Conservation (phyloP, 805 yeast species). For the Cyberlindnera lachancei region DNA sequence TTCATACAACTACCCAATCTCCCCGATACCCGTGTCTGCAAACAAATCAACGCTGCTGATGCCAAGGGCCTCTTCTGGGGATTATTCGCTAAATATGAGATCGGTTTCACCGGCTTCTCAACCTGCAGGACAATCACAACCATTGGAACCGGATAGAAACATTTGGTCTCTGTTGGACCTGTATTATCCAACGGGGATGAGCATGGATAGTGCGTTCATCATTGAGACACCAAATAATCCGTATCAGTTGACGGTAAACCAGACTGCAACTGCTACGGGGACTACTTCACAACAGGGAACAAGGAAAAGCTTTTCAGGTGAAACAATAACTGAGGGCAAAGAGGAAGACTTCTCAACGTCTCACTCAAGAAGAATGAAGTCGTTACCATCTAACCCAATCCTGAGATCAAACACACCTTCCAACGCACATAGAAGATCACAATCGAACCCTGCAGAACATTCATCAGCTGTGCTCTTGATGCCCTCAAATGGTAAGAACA, state of each 20-base stretch:
- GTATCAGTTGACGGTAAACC: slow-evolving; percentile 2
- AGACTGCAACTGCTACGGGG: neutral
- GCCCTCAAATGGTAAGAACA: slow-evolving; percentile 11
- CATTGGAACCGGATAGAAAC: slow-evolving; percentile 52
- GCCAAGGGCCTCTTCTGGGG: slow-evolving; percentile 9
- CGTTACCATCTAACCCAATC: slow-evolving; percentile 9
- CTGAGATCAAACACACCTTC: slow-evolving; percentile 9
- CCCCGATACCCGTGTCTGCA: slow-evolving; percentile 21
- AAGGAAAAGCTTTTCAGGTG: slow-evolving; percentile 13
- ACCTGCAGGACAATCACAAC: neutral
- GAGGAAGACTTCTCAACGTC: slow-evolving; percentile 14
- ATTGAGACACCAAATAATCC: slow-evolving; percentile 36
- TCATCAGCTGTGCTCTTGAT: slow-evolving; percentile 19
- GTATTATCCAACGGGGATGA: slow-evolving; percentile 63
- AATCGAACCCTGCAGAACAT: slow-evolving; percentile 21
- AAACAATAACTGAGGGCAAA: slow-evolving; percentile 18
- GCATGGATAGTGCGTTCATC: slow-evolving; percentile 54
- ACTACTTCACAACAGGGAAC: neutral
- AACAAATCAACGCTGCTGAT: slow-evolving; percentile 12
- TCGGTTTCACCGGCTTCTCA: slow-evolving; percentile 13
- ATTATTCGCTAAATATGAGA: slow-evolving; percentile 4
- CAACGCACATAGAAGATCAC: slow-evolving; percentile 15
- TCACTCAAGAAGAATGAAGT: slow-evolving; percentile 12
- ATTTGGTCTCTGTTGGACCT: slow-evolving; percentile 53
- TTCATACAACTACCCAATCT: slow-evolving; percentile 14